These are phyloP conservation scores for Martensiomyces pterosporus DNA, from an alignment of 192 early-diverging fungal species.

Conservation along the genomic window DNA sequence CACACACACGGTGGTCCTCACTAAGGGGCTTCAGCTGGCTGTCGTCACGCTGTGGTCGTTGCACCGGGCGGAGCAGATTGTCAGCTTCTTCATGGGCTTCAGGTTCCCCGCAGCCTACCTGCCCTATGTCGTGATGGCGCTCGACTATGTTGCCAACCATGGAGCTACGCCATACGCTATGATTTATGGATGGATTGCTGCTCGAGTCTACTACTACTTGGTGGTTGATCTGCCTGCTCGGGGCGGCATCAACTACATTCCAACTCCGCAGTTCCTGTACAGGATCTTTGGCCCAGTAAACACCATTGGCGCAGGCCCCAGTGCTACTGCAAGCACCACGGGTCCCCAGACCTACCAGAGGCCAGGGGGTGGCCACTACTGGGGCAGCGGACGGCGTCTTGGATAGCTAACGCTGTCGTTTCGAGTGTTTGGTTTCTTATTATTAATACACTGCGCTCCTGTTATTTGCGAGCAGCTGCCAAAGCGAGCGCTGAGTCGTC, in stretches of 20 bases:
- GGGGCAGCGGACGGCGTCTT: conserved; percentile 52
- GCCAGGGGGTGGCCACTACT: conserved; percentile 48
- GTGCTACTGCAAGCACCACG: conserved; percentile 11
- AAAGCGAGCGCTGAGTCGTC: no score
- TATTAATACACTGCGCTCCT: background rate
- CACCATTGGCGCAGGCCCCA: conserved; percentile 5
- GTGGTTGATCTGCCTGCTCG: conserved; percentile 60
- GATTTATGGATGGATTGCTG: conserved; percentile 63
- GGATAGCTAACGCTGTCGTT: conserved; percentile 23
- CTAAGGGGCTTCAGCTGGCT: conserved; percentile 55
- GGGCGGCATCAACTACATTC: conserved; percentile 60
- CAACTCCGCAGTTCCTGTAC: conserved; percentile 62
- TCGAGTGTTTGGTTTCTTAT: conserved; percentile 1
- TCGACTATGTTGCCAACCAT: conserved; percentile 52
- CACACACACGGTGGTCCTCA: conserved; percentile 26
- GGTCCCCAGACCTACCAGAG: conserved; percentile 17
- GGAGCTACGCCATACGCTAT: conserved; percentile 46
- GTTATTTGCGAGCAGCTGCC: no score
- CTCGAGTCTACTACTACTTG: conserved; percentile 73
- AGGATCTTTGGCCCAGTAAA: conserved; percentile 23
- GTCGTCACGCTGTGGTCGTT: conserved; percentile 77
- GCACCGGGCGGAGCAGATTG: conserved; percentile 52
- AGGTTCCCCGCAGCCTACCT: conserved; percentile 70
- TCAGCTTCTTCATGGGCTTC: conserved; percentile 73
- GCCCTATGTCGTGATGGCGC: conserved; percentile 65